These are phyloP conservation scores for Globisporangium mamillatum DNA, from an alignment of 352 stramenopile species.

Conservation along the genomic window DNA sequence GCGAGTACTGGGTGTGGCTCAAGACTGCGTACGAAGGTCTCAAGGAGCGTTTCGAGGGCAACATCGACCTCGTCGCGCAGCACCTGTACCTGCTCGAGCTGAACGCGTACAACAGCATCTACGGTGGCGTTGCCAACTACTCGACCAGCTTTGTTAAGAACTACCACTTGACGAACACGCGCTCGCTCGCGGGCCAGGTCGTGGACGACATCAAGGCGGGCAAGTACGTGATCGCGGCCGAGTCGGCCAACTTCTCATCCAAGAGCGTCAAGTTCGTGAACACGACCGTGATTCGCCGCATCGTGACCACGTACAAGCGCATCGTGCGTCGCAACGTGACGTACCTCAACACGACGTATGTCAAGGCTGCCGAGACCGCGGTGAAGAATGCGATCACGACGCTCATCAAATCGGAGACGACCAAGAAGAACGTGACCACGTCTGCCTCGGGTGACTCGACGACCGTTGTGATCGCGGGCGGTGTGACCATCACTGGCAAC, in stretches of 20 bases:
- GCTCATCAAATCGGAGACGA: slow-evolving; percentile 10
- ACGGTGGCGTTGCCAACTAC: slow-evolving; percentile 41
- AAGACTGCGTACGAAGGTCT: slow-evolving; percentile 54
- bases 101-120: slow-evolving; percentile 54
- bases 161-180: slow-evolving; percentile 48
- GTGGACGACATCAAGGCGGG: slow-evolving; percentile 48
- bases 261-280: slow-evolving; percentile 39
- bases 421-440: slow-evolving; percentile 13
- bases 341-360: slow-evolving; percentile 29
- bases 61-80: slow-evolving; percentile 53
- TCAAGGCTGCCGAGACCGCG: slow-evolving; percentile 23
- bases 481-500: slow-evolving; percentile 18
- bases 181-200: slow-evolving; percentile 44
- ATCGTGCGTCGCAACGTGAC: slow-evolving; percentile 17
- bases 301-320: slow-evolving; percentile 31
- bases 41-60: slow-evolving; percentile 53
- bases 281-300: slow-evolving; percentile 29
- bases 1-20: slow-evolving; percentile 63
- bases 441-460: slow-evolving; percentile 24
- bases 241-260: slow-evolving; percentile 38
- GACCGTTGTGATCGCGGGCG: slow-evolving; percentile 4
- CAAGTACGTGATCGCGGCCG: slow-evolving; percentile 41
- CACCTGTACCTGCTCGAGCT: slow-evolving; percentile 66
- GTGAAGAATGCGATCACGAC: slow-evolving; percentile 14
- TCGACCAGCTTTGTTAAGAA: slow-evolving; percentile 48